These are phyloP conservation scores for Aspergillus glaucus DNA, from an alignment of 2,329 filamentous ascomycete species.

Conservation along the genomic window DNA sequence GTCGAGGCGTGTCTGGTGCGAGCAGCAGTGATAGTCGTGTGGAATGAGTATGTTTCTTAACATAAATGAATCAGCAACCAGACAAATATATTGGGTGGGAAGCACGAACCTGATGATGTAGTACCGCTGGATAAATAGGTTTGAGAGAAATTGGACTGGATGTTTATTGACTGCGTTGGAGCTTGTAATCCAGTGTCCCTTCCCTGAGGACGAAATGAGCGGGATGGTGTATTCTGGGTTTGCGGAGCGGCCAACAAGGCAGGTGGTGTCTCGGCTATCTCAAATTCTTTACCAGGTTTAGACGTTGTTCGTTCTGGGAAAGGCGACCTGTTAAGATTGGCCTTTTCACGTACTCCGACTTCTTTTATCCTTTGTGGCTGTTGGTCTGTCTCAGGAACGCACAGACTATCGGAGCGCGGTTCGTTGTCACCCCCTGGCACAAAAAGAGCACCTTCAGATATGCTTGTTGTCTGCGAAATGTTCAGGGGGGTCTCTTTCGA, in stretches of 20 bases:
- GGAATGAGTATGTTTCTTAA: background rate
- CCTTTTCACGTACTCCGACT: background rate
- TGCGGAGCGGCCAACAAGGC: background rate
- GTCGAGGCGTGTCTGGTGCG: background rate
- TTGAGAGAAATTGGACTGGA: slow-evolving; percentile 3
- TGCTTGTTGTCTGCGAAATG: background rate
- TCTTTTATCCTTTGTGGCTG: background rate
- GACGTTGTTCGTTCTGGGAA: background rate
- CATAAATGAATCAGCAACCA: background rate
- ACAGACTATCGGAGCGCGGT: background rate
- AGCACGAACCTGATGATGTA: slow-evolving; percentile 1
- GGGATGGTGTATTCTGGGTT: slow-evolving; percentile 2
- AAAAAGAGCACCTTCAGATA: background rate
- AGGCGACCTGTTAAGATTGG: background rate
- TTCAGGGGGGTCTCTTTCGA: background rate
- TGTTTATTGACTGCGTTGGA: background rate
- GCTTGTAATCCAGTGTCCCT: background rate
- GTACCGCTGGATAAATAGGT: background rate
- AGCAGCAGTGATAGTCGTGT: background rate
- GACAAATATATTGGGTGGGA: background rate
- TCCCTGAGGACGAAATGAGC: background rate
- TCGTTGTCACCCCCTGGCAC: background rate
- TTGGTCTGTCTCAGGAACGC: background rate
- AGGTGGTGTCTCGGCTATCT: slow-evolving; percentile 19
- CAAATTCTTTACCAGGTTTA: slow-evolving; percentile 1